phyloP scores from a whole-genome alignment of 768 basidiomycete species.

The Panus rudis region DNA sequence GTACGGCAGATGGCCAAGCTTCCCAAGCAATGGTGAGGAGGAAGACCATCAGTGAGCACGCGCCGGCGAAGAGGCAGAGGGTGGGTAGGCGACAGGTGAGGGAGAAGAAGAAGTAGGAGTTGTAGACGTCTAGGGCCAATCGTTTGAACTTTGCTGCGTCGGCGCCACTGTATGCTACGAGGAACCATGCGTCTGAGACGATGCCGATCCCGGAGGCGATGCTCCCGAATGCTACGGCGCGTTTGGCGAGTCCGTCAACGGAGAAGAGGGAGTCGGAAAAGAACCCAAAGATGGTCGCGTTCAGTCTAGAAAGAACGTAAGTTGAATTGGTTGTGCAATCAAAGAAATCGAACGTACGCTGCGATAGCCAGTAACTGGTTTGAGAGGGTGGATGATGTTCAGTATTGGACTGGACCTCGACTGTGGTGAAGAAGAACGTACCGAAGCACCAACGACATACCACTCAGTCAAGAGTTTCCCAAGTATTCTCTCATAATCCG shows the following conservation, averaged over 20 bases:
- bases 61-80: slow-evolving; percentile 50
- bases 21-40: slow-evolving; percentile 53
- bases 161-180: slow-evolving; percentile 53
- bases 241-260: slow-evolving; percentile 39
- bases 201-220: slow-evolving; percentile 61
- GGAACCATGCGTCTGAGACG: slow-evolving; percentile 56
- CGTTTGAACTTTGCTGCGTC: slow-evolving; percentile 42
- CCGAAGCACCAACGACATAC: slow-evolving; percentile 57
- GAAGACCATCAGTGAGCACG: slow-evolving; percentile 53
- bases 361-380: slow-evolving; percentile 53
- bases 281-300: slow-evolving; percentile 60
- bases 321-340: neutral
- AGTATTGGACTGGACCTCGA: neutral
- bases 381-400: neutral
- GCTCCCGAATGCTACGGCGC: slow-evolving; percentile 50
- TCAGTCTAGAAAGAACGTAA: slow-evolving; percentile 22
- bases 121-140: slow-evolving; percentile 50
- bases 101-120: slow-evolving; percentile 61
- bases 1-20: slow-evolving; percentile 57
- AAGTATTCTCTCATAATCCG: slow-evolving; percentile 46
- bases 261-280: slow-evolving; percentile 41
- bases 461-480: slow-evolving; percentile 50
- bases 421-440: slow-evolving; percentile 24
- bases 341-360: slow-evolving; percentile 33
- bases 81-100: slow-evolving; percentile 59